Base-by-base conservation (phyloP, 2,329 filamentous ascomycete genomes). In the Aspergillus tubingensis region DNA sequence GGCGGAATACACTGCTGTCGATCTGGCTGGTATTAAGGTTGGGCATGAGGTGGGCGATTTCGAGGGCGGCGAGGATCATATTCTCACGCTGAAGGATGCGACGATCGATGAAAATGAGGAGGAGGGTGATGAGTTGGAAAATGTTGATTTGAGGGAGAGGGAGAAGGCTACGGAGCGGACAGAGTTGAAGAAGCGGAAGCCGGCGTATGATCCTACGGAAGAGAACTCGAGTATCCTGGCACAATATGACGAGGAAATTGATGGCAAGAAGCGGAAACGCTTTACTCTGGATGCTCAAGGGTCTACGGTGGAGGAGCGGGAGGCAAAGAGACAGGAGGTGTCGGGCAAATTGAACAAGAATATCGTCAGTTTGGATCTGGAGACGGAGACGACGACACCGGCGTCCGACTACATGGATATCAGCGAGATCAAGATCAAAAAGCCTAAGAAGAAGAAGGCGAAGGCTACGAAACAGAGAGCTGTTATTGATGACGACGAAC, bases 211-310 rank as follows among this genome's bases (percentile, higher is more conserved):
- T 69, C 93, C 94, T 0, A 89, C 88, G 36, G 88, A 90, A 27
- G 84, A 84, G 23, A 88, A 85, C 11, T 81, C 88, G 60, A 83
- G 83, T 17, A 87, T 99, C 23, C 79, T 99, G 44, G 86, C 91
- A 13, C 94, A 99, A 68, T 99, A 99, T 72, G 95, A 98, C 69
- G 95, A 98, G 65, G 94, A 96, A 71, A 96, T 97, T 56, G 86
- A 90, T 38, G 92, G 92, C 58, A 96, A 96, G 78, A 95, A 96
- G 79, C 81, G 84, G 58, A 96, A 96, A 74, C 85, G 85, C 23
- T 99, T 99, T 69, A 96, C 91, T 0, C 81, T 99, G 15, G 91
- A 96, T 74, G 88, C 88, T 2, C 84, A 88, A 62, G 93, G 92
- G 2, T 88, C 86, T 36, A 88, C 83, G 23, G 84, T 85, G 13